Base-by-base conservation (phyloP, 805 yeast genomes). In the Candida ulmi region DNA sequence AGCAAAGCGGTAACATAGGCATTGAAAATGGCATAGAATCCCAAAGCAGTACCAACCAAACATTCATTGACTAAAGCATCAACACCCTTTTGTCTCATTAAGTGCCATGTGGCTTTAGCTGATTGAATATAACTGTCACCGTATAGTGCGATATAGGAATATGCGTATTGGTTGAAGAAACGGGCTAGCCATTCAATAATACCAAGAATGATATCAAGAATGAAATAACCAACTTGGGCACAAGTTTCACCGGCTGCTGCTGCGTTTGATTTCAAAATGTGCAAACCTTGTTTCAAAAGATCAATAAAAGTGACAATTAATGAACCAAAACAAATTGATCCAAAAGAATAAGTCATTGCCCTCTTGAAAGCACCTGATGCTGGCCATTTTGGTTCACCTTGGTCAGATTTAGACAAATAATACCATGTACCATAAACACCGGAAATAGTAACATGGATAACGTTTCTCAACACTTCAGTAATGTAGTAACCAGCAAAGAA, bases 391-490 rank as follows among this genome's bases (percentile, higher is more conserved):
- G 96, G 95, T 66, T 76, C 81, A 3, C 88, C 88, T 57, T 82
- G 83, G 56, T 81, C 88, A 11, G 88, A 76, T 40, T 70, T 69
- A 16, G 83, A 74, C 60, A 84, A 73, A 61, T 87, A 90, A 61
- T 86, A 88, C 96, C 97, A 90, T 8, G 91, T 76, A 9, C 96
- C 96, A 57, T 76, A 90, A 16, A 88, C 78, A 19, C 95, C 95
- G 18, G 91, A 72, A 35, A 87, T 79, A 1, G 88, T 76, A 17
- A 83, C 84, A 55, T 90, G 95, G 28, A 88, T 80, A 13, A 85
- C 71, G 52, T 85, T 88, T 62, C 80, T 79, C 42, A 86, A 68
- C 16, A 88, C 93, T 61, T 88, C 96, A 23, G 93, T 74, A 43
- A 88, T 76, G 58, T 78, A 83, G 57, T 76, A 88, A 16, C 95